These are phyloP conservation scores for Fusarium nanum DNA, from an alignment of 2,329 filamentous ascomycete species.

Conservation along the genomic window DNA sequence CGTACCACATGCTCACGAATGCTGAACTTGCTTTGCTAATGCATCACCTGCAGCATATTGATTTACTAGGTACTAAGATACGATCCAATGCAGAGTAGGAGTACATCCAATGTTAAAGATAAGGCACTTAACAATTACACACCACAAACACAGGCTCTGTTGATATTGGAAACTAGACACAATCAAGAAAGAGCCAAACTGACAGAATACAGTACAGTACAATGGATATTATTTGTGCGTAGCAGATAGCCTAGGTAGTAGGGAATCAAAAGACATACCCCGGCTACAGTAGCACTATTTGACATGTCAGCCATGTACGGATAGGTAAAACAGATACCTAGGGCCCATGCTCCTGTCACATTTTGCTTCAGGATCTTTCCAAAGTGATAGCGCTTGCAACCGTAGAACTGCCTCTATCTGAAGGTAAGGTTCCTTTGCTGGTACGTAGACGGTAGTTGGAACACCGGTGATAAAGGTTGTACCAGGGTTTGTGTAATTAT, in stretches of 20 bases:
- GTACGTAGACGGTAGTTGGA: neutral
- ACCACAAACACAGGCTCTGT: neutral
- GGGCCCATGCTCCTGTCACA: constrained; percentile 18
- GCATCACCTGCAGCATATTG: neutral
- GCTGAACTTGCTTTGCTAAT: constrained; percentile 9
- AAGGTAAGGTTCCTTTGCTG: constrained; percentile 6
- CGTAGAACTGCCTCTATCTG: neutral
- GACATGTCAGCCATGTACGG: constrained; percentile 10
- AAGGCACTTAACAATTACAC: neutral
- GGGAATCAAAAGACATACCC: constrained; percentile 2
- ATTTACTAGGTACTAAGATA: neutral
- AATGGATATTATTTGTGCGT: neutral
- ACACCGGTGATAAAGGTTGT: neutral
- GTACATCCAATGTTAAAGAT: neutral
- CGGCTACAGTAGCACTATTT: neutral
- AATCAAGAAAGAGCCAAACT: constrained; percentile 6
- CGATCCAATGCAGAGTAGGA: neutral
- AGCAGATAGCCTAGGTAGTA: neutral
- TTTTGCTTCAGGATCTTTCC: constrained; percentile 10
- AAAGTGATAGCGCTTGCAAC: neutral
- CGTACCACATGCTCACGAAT: constrained; percentile 17
- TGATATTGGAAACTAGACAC: neutral
- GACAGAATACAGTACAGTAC: neutral
- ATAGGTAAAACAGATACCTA: neutral
- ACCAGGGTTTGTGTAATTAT: constrained; percentile 8